Evolutionary conservation across 2,329 filamentous ascomycete species (phyloP).

Genomic region (Alternaria panax): DNA sequence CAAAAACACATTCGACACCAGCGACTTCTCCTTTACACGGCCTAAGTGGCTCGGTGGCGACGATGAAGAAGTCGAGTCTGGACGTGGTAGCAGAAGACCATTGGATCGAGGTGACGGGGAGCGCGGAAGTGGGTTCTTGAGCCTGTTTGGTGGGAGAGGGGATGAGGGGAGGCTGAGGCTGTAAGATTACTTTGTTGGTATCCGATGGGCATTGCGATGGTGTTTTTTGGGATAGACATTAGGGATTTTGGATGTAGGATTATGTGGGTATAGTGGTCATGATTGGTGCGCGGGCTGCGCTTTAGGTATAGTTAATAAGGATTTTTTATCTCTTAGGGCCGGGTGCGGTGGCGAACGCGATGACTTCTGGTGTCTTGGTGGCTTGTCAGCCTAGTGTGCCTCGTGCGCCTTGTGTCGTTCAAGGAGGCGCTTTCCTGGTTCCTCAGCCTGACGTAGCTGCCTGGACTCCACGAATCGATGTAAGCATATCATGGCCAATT

Average conservation of each 20-base stretch:
- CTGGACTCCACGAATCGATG: too few relatives aligned
- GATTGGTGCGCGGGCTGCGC: background rate
- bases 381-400: background rate
- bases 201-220: constrained; percentile 6
- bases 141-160: constrained; percentile 43
- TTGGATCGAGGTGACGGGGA: constrained; percentile 17
- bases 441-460: background rate
- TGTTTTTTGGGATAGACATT: background rate
- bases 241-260: background rate
- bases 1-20: constrained; percentile 87
- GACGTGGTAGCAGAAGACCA: constrained; percentile 10
- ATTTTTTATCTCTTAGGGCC: background rate
- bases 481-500: background rate
- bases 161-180: constrained; percentile 47
- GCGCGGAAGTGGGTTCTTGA: constrained; percentile 30
- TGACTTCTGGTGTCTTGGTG: background rate
- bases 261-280: background rate
- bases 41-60: constrained; percentile 82
- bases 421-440: background rate
- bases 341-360: background rate
- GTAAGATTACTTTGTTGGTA: constrained; percentile 14
- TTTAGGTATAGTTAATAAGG: background rate
- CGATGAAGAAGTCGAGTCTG: constrained; percentile 35
- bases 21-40: constrained; percentile 61
- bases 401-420: too few relatives aligned